Percentiles rank a stretch among this genome's conserved stretches.
phyloP scores from a whole-genome alignment of 2,329 filamentous ascomycete species.

The Colletotrichum abscissum region DNA sequence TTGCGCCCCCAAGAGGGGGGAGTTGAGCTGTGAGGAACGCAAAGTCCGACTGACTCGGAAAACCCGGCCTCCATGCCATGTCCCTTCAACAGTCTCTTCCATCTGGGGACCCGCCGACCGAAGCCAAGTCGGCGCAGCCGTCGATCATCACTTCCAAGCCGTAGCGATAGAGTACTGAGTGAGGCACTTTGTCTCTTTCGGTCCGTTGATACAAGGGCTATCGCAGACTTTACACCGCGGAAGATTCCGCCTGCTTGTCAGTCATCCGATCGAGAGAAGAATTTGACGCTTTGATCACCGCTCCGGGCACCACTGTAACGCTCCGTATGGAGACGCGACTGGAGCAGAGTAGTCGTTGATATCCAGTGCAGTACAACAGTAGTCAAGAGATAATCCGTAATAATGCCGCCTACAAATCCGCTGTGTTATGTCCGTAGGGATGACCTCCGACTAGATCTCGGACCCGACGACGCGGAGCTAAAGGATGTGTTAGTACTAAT shows the following conservation, averaged over 20 bases:
- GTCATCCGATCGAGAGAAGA: neutral
- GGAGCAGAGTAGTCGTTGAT: no score
- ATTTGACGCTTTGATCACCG: neutral
- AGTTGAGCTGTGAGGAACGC: neutral
- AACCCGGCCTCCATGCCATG: neutral
- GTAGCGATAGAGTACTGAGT: no score
- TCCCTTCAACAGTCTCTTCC: neutral
- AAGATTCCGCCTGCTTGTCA: neutral
- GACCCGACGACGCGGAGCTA: neutral
- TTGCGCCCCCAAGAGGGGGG: neutral
- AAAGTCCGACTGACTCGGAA: slow-evolving; percentile 13
- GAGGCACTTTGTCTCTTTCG: slow-evolving; percentile 1
- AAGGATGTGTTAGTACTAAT: neutral
- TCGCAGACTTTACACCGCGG: neutral
- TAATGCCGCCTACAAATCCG: neutral
- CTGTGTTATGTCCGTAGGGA: neutral
- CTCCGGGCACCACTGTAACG: neutral
- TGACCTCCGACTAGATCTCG: neutral
- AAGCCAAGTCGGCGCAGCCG: slow-evolving; percentile 8
- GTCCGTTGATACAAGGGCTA: slow-evolving; percentile 3
- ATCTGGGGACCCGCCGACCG: neutral
- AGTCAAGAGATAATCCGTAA: neutral
- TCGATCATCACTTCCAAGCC: slow-evolving; percentile 5
- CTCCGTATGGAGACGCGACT: neutral
- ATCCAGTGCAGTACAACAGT: neutral